Conservation (phyloP, 2,329 filamentous ascomycete species). For the Phialophora expanda region DNA sequence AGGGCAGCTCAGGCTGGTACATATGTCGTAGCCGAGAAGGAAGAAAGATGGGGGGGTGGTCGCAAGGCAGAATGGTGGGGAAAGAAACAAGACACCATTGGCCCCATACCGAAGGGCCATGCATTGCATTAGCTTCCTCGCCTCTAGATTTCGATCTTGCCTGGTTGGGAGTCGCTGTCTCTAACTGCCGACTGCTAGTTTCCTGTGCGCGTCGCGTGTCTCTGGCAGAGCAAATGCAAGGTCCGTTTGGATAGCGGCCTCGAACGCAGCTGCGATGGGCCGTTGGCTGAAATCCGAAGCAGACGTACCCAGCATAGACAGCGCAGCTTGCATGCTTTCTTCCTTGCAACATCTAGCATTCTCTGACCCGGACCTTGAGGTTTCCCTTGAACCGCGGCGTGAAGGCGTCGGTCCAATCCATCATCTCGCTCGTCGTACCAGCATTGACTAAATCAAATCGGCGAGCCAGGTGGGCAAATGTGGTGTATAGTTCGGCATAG, state of each 20-base stretch:
- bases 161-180: neutral
- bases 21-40: neutral
- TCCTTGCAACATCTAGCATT: neutral
- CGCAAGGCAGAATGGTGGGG: conserved; percentile 1
- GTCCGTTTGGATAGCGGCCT: neutral
- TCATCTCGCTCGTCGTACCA: conserved; percentile 41
- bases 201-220: neutral
- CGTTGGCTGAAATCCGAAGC: neutral
- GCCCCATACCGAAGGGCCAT: conserved; percentile 10
- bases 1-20: neutral
- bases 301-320: neutral
- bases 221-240: neutral
- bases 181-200: neutral
- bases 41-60: neutral
- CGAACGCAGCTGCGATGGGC: neutral
- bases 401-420: conserved; percentile 30
- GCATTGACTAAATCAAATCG: conserved; percentile 42
- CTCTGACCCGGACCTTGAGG: conserved; percentile 15
- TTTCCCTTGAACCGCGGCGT: conserved; percentile 19
- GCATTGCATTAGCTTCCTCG: conserved; percentile 14
- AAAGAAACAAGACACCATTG: neutral
- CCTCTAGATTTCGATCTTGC: neutral
- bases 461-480: conserved; percentile 40
- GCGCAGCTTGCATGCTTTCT: neutral
- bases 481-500: conserved; percentile 43